These are phyloP conservation scores for Colletotrichum phormii DNA, from an alignment of 2,329 filamentous ascomycete genomes.

Conservation along the genomic window DNA sequence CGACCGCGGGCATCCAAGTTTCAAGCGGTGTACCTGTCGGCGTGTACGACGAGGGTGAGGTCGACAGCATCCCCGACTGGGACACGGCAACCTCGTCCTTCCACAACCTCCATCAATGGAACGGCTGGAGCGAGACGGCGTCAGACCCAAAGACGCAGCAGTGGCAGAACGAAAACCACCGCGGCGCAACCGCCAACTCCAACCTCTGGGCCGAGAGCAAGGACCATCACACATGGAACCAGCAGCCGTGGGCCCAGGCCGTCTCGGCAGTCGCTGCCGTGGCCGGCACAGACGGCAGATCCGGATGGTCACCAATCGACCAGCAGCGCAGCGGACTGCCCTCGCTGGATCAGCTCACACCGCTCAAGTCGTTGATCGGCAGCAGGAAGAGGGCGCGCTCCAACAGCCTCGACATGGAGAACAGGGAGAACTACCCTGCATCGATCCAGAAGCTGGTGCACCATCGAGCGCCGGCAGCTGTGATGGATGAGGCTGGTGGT, in stretches of 20 bases:
- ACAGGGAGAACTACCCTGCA: constrained; percentile 38
- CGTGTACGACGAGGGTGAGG: constrained; percentile 36
- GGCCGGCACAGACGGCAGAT: constrained; percentile 37
- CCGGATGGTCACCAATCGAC: constrained; percentile 35
- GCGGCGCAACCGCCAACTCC: constrained; percentile 40
- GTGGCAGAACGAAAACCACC: constrained; percentile 37
- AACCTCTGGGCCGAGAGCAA: constrained; percentile 42
- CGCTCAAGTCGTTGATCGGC: constrained; percentile 33
- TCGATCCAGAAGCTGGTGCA: constrained; percentile 38
- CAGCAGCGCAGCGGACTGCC: constrained; percentile 33
- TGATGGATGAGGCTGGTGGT: constrained; percentile 33
- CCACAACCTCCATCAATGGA: constrained; percentile 36
- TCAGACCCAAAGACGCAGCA: constrained; percentile 33
- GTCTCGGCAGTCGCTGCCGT: constrained; percentile 46
- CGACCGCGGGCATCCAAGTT: constrained; percentile 38
- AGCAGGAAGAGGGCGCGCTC: constrained; percentile 36
- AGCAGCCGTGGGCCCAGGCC: constrained; percentile 44
- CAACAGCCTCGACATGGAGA: constrained; percentile 38
- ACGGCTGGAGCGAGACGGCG: constrained; percentile 33
- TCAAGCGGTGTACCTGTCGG: constrained; percentile 33
- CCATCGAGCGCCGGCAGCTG: constrained; percentile 32
- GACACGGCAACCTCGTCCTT: constrained; percentile 33
- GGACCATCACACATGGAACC: constrained; percentile 49
- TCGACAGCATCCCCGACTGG: constrained; percentile 32
- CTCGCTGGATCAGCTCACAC: constrained; percentile 36